Evolutionary conservation across 257 asterid genomes (phyloP), one percentile per base, ranked within the genome.

Genomic region (Scutellaria barbata): DNA sequence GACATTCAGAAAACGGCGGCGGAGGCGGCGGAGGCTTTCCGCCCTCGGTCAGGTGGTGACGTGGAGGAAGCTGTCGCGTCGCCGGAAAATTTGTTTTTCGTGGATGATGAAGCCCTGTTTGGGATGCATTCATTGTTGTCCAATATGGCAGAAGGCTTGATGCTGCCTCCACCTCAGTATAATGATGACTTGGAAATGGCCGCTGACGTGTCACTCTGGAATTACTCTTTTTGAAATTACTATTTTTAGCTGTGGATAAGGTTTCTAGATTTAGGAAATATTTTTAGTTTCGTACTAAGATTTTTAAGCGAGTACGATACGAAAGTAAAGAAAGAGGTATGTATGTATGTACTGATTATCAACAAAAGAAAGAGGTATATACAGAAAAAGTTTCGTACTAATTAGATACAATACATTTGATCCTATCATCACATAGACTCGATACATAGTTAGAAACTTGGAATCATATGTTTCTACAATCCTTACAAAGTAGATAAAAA

Each of bases 1-100:
- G 90, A 81, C 35, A 90, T 86, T 10, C 93, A 80, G 76, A 88
- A 77, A 68, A 82, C 92, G 0, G 93, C 95, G 0, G 77, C 85
- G 0, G 85, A 78, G 74, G 96, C 91, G 0, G 96, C 88, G 0
- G 83, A 85, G 71, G 81, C 83, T 0, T 88, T 81, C 77, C 74
- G 80, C 5, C 77, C 81, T 4, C 60, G 16, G 1, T 45, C 53
- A 1, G 62, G 30, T 1, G 61, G 39, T 3, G 20, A 25, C 0
- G 40, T 2, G 30, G 74, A 30, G 33, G 84, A 56, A 35, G 54
- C 37, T 0, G 30, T 11, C 6, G 54, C 30, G 41, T 22, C 41
- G n/a, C 63, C 74, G 37, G 82, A 75, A 25, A 55, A 48, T 1
- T 17, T 13, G 20, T 42, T 18, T 10, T 82, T 73, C n/a, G 55